Conservation (phyloP, 208 protist genomes). For the Wallacemonas sp. region DNA sequence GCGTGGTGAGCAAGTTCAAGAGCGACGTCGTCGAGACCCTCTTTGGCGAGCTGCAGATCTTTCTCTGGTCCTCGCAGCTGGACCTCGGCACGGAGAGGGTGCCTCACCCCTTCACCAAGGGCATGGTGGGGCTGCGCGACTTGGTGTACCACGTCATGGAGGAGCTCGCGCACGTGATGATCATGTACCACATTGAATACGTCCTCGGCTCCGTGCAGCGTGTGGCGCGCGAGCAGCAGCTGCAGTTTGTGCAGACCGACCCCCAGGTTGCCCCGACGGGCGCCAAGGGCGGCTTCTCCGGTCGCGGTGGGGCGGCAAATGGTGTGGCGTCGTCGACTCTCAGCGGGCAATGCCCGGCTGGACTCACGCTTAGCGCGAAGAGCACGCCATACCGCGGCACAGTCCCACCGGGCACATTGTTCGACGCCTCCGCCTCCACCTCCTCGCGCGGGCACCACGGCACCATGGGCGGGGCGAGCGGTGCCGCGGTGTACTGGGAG, state of each 20-base stretch:
- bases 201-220: conserved; percentile 65
- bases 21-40: conserved; percentile 90
- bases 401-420: neutral
- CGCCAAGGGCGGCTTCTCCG: neutral
- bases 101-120: conserved; percentile 58
- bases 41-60: conserved; percentile 88
- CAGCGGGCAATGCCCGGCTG: neutral
- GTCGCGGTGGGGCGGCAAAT: neutral
- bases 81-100: conserved; percentile 47
- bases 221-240: conserved; percentile 68
- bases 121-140: conserved; percentile 65
- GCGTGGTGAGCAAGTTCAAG: conserved; percentile 92
- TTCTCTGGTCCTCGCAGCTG: conserved; percentile 70
- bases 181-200: conserved; percentile 80
- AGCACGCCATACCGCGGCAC: neutral
- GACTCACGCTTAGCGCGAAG: neutral
- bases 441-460: neutral
- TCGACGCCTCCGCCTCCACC: neutral
- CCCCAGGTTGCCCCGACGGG: conserved; percentile 3
- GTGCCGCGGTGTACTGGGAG: conserved; percentile 51
- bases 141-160: conserved; percentile 83
- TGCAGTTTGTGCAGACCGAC: conserved; percentile 71
- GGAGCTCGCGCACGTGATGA: conserved; percentile 79
- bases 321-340: neutral
- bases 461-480: neutral